These are phyloP conservation scores for Cladosporium phlei DNA, from an alignment of 2,329 filamentous ascomycete species.

Conservation along the genomic window DNA sequence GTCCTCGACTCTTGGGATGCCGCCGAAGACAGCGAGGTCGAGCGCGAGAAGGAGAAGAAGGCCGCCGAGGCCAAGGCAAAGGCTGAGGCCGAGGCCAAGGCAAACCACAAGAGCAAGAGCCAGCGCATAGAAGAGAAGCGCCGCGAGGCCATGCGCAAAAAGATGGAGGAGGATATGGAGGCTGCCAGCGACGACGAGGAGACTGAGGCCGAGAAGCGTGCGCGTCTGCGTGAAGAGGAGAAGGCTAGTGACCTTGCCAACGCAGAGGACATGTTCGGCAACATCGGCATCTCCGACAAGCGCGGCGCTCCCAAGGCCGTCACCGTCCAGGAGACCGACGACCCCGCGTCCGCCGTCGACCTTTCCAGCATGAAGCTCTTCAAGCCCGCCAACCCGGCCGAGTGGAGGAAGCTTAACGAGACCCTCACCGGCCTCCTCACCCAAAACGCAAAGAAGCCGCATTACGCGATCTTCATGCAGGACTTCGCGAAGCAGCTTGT, in stretches of 20 bases:
- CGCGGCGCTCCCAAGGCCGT: constrained; percentile 61
- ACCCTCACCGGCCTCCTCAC: constrained; percentile 74
- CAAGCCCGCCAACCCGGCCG: constrained; percentile 79
- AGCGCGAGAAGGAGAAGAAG: constrained; percentile 91
- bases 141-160: constrained; percentile 52
- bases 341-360: constrained; percentile 76
- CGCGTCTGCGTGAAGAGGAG: constrained; percentile 72
- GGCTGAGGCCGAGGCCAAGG: constrained; percentile 79
- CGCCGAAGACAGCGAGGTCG: constrained; percentile 91
- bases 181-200: constrained; percentile 61
- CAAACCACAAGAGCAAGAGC: constrained; percentile 83
- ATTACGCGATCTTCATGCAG: constrained; percentile 84
- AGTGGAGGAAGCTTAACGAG: constrained; percentile 76
- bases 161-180: constrained; percentile 53
- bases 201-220: constrained; percentile 66
- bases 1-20: constrained; percentile 96
- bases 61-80: constrained; percentile 81
- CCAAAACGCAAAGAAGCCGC: constrained; percentile 75
- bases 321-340: constrained; percentile 63
- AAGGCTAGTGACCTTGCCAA: constrained; percentile 84
- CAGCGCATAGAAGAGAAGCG: constrained; percentile 80
- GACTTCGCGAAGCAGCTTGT: constrained; percentile 84
- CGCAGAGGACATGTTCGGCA: constrained; percentile 85
- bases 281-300: constrained; percentile 67
- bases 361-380: constrained; percentile 76